phyloP scores from a whole-genome alignment of 1,284 basidiomycete genomes.

The Thecaphora thlaspeos region DNA sequence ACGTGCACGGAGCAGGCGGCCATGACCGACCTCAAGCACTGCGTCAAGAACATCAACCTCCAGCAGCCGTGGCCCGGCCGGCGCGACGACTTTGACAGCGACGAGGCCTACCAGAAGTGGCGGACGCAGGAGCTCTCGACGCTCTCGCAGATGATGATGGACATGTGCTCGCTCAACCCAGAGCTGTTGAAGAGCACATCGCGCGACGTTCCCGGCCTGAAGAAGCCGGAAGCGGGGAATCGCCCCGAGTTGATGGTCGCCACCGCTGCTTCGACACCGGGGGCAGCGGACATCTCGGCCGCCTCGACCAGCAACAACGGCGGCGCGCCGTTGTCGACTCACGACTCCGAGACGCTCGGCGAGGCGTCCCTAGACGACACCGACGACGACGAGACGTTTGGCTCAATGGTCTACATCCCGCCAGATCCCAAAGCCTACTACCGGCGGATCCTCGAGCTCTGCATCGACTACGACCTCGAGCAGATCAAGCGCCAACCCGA shows the following conservation, averaged over 20 bases:
- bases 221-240: background rate
- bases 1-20: slow-evolving; percentile 68
- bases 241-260: slow-evolving; percentile 17
- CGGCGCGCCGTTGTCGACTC: slow-evolving; percentile 4
- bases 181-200: slow-evolving; percentile 73
- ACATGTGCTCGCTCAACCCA: slow-evolving; percentile 83
- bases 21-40: slow-evolving; percentile 66
- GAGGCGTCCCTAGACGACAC: slow-evolving; percentile 5
- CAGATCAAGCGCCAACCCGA: slow-evolving; percentile 87
- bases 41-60: slow-evolving; percentile 85
- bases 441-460: slow-evolving; percentile 76
- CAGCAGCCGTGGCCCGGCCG: slow-evolving; percentile 79
- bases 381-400: slow-evolving; percentile 29
- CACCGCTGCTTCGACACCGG: too few relatives aligned
- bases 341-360: slow-evolving; percentile 20
- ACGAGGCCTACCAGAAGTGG: slow-evolving; percentile 79
- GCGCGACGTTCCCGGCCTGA: slow-evolving; percentile 17
- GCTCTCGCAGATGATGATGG: slow-evolving; percentile 81
- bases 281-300: background rate
- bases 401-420: slow-evolving; percentile 77
- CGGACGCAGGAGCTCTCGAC: slow-evolving; percentile 76
- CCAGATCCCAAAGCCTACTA: slow-evolving; percentile 83
- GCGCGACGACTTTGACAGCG: slow-evolving; percentile 79
- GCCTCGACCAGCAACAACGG: slow-evolving; percentile 1
- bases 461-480: slow-evolving; percentile 82